Base-by-base conservation (phyloP, 768 basidiomycete genomes). In the Boletus sensibilis region DNA sequence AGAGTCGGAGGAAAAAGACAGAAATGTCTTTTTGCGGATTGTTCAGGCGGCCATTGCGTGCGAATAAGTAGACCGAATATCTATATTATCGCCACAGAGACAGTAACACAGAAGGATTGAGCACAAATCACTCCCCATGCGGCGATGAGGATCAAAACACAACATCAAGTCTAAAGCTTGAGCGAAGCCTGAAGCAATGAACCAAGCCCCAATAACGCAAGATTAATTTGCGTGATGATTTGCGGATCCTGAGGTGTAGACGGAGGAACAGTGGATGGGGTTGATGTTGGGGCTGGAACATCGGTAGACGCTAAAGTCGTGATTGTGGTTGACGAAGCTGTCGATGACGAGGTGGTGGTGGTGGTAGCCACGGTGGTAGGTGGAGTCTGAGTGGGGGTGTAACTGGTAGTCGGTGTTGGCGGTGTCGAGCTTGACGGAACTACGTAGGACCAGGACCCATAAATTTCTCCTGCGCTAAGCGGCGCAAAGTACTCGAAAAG, bases 401-500 rank as follows among this genome's bases (percentile, higher is more conserved):
- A 67, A 14, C 67, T 60, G 1, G 66, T 62, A 8, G 69, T 59
- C 18, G 61, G 45, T 25, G 58, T 46, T 20, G 67, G 37, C 7
- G 57, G 47, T 1, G 65, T 61, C 21, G 67, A 60, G 47, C 62
- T 69, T 43, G 69, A 53, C 2, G 58, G 48, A 8, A 65, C 31
- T n/a, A 58, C 70, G 49, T 70, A 77, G 14, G 50, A 57, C 82
- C 83, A 84, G 4, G 61, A 57, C 2, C 78, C 77, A 25, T 67
- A 53, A 21, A 82, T 51, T 14, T 73, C 67, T 35, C 80, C 81
- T 6, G 60, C 51, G 16, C 42, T 49, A 13, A 67, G 45, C 21
- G 68, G 57, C 1, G 69, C 79, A 52, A 82, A 77, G 61, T 64
- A 68, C 4, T 65, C 5, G 62, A 82, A 83, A n/a, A 85, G 75